phyloP scores from a whole-genome alignment of 192 early-diverging fungal species.

The Pilobolus umbonatus region DNA sequence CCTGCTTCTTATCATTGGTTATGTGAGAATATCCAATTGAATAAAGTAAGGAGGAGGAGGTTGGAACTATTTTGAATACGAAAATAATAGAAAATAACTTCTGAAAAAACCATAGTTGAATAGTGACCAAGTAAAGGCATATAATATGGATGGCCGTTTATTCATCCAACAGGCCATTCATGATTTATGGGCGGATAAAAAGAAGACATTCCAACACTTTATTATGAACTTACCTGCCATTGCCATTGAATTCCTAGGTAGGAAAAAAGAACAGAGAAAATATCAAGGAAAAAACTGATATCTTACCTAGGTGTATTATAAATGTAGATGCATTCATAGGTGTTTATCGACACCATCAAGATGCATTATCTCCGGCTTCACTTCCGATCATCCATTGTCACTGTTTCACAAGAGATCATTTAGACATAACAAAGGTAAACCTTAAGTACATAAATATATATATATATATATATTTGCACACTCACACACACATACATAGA shows the following conservation, averaged over 20 bases:
- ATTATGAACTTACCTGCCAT: conserved; percentile 99
- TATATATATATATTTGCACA: background rate
- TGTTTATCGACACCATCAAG: conserved; percentile 9
- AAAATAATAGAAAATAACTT: conserved; percentile 47
- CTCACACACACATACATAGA: conserved; percentile 28
- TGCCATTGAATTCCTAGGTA: conserved; percentile 92
- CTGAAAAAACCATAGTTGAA: background rate
- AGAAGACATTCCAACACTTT: conserved; percentile 85
- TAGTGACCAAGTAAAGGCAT: conserved; percentile 37
- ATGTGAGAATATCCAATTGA: conserved; percentile 72
- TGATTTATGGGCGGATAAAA: conserved; percentile 40
- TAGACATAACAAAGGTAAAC: conserved; percentile 58
- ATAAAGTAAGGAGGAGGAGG: conserved; percentile 62
- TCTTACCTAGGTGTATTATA: conserved; percentile 87
- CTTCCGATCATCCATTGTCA: conserved; percentile 92
- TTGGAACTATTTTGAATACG: background rate
- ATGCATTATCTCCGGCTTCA: conserved; percentile 15
- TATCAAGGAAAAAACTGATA: conserved; percentile 61
- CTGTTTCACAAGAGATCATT: conserved; percentile 84
- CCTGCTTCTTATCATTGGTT: conserved; percentile 82
- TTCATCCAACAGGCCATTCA: conserved; percentile 79
- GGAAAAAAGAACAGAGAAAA: background rate
- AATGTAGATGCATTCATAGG: conserved; percentile 10
- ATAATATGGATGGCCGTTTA: conserved; percentile 87
- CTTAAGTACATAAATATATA: background rate